Evolutionary conservation across 2,329 filamentous ascomycete genomes (phyloP).

Genomic region (Aspergillus terreus): DNA sequence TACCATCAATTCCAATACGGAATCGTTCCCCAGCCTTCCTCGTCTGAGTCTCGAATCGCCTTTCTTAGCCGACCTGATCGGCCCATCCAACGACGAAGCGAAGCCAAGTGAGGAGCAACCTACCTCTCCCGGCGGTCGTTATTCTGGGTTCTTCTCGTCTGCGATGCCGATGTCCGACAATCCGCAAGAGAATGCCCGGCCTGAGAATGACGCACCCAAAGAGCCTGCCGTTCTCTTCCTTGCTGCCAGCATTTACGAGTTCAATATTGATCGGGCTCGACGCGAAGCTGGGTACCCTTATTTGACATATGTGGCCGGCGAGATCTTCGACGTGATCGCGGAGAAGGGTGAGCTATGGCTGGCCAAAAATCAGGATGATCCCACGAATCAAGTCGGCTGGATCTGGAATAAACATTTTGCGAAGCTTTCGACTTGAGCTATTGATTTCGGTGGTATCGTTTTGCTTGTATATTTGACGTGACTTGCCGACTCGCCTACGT

Average conservation of each 20-base stretch:
- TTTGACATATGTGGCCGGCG: slow-evolving; percentile 88
- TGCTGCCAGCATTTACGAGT: slow-evolving; percentile 91
- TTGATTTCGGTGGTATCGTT: neutral
- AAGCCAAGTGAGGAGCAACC: slow-evolving; percentile 24
- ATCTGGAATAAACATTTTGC: slow-evolving; percentile 99
- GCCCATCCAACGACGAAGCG: slow-evolving; percentile 24
- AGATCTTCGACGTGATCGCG: slow-evolving; percentile 90
- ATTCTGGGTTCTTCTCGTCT: slow-evolving; percentile 79
- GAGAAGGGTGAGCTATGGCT: slow-evolving; percentile 98
- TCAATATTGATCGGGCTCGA: slow-evolving; percentile 90
- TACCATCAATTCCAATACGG: slow-evolving; percentile 14
- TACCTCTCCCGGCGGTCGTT: slow-evolving; percentile 49
- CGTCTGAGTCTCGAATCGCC: slow-evolving; percentile 45
- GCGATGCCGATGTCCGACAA: slow-evolving; percentile 76
- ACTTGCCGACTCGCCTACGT: neutral
- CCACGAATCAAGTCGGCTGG: slow-evolving; percentile 77
- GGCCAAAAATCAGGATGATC: slow-evolving; percentile 93
- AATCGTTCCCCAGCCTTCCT: slow-evolving; percentile 38
- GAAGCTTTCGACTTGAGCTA: slow-evolving; percentile 35
- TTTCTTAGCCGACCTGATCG: slow-evolving; percentile 39
- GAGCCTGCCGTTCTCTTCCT: slow-evolving; percentile 74
- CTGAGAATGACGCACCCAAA: slow-evolving; percentile 39
- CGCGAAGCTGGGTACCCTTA: slow-evolving; percentile 95
- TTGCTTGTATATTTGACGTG: neutral
- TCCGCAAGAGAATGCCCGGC: slow-evolving; percentile 34